These are phyloP conservation scores for Botrytis hyacinthi DNA, from an alignment of 2,329 filamentous ascomycete species.

Conservation along the genomic window DNA sequence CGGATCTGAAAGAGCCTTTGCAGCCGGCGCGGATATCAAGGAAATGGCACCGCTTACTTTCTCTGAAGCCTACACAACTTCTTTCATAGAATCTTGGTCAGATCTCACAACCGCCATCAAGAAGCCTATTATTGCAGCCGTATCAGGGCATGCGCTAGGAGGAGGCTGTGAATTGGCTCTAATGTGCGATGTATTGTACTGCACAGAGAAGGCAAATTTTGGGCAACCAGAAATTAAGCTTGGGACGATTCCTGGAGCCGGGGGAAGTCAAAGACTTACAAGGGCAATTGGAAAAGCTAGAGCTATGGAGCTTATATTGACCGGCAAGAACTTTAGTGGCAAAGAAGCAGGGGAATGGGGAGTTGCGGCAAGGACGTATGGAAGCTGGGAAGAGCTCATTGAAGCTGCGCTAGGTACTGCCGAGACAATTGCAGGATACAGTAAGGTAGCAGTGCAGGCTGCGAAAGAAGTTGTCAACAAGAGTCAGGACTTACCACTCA, in stretches of 20 bases:
- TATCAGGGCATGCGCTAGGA: constrained; percentile 90
- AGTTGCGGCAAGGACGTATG: constrained; percentile 78
- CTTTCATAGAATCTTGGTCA: constrained; percentile 97
- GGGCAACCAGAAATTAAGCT: constrained; percentile 97
- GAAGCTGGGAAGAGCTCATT: constrained; percentile 76
- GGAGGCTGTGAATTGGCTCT: constrained; percentile 95
- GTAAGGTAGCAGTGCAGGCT: constrained; percentile 80
- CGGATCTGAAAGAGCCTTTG: constrained; percentile 86
- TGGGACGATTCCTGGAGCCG: constrained; percentile 86
- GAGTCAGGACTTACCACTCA: constrained; percentile 84
- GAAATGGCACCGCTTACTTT: constrained; percentile 96
- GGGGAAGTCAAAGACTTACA: constrained; percentile 85
- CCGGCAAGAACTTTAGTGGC: constrained; percentile 79
- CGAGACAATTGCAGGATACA: constrained; percentile 84
- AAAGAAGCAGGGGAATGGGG: constrained; percentile 87
- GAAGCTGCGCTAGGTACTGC: constrained; percentile 79
- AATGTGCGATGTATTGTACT: constrained; percentile 97
- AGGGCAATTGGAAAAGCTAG: constrained; percentile 77
- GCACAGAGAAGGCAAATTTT: constrained; percentile 80
- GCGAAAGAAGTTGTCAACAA: constrained; percentile 99
- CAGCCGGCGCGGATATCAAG: constrained; percentile 96
- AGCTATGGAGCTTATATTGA: constrained; percentile 90
- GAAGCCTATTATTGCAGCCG: constrained; percentile 91
- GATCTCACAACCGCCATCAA: constrained; percentile 78
- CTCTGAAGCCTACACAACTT: constrained; percentile 77